Base-by-base conservation (phyloP, 345 rosid genomes). In the Aquilaria yunnanensis region DNA sequence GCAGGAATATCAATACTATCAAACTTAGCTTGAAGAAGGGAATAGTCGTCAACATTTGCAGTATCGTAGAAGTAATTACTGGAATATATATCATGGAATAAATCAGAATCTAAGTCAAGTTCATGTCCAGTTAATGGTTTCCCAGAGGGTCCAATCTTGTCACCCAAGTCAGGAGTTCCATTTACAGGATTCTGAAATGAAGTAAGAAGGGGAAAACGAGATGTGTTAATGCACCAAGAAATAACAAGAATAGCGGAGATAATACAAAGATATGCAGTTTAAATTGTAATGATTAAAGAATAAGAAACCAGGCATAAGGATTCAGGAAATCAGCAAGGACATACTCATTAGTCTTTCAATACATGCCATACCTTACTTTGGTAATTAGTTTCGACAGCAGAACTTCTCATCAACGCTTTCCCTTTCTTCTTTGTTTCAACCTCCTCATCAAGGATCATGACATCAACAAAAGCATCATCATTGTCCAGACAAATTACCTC, bases 1-100 rank as follows among this genome's bases (percentile, higher is more conserved):
- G 96, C 62, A 61, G 96, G 94, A 54, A 88, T 53, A 75, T 86
- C 81, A 65, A 76, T 78, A 50, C 63, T 61, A 75, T 93, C 94
- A 32, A 88, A 86, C 69, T 83, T 81, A 30, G 81, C 81, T 83
- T 90, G 96, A 65, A 88, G 77, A 61, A 59, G 48, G 60, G 70
- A 78, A 67, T 78, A 86, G 2, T 74, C 70, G 57, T 84, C 86
- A 69, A 70, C 55, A 67, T 76, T 77, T 62, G 73, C 65, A 29
- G 51, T 49, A 30, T 77, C 84, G 61, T 72, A 74, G 13, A 34
- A 13, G 59, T 57, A 46, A 47, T 76, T 70, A 64, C 66, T 60
- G 60, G 46, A 47, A 32, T 72, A 76, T 14, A 76, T 85, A 70
- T 66, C 71, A 48, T 61, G 73, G 14, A 67, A 10, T 10, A 47